Conservation (phyloP, 345 rosid species). For the Melaleuca alternifolia region DNA sequence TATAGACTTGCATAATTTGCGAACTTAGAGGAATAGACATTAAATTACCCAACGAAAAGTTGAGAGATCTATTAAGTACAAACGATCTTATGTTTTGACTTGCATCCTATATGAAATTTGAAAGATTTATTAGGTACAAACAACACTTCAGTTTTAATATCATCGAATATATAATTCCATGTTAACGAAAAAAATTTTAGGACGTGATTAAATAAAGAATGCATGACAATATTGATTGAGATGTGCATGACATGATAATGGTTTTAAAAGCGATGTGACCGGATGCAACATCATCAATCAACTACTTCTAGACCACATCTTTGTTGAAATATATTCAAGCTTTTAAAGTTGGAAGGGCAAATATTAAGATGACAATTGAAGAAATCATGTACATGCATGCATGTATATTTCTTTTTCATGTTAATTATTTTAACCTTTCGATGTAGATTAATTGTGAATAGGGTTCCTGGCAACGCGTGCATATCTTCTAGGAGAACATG, state of each 20-base stretch:
- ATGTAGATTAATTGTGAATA: not conserved
- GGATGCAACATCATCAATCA: not conserved
- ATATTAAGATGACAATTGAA: no score
- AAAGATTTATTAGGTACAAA: no score
- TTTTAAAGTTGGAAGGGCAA: no score
- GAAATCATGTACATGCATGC: not conserved
- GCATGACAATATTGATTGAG: not conserved
- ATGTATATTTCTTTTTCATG: no score
- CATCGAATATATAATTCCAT: not conserved
- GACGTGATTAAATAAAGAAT: no score
- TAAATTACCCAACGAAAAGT: not conserved
- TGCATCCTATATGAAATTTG: no score
- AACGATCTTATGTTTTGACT: no score
- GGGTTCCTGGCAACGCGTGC: not conserved
- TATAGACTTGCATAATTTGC: not conserved
- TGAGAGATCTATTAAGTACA: not conserved
- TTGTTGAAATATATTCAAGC: no score
- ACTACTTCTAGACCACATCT: no score
- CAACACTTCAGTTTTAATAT: not conserved
- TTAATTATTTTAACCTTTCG: not conserved
- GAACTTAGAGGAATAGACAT: not conserved
- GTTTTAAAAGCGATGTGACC: not conserved
- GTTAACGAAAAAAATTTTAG: not conserved
- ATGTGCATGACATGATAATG: not conserved
- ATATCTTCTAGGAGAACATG: no score